Evolutionary conservation across 192 early-diverging fungal species (phyloP).

Genomic region (Coemansia aciculifera): DNA sequence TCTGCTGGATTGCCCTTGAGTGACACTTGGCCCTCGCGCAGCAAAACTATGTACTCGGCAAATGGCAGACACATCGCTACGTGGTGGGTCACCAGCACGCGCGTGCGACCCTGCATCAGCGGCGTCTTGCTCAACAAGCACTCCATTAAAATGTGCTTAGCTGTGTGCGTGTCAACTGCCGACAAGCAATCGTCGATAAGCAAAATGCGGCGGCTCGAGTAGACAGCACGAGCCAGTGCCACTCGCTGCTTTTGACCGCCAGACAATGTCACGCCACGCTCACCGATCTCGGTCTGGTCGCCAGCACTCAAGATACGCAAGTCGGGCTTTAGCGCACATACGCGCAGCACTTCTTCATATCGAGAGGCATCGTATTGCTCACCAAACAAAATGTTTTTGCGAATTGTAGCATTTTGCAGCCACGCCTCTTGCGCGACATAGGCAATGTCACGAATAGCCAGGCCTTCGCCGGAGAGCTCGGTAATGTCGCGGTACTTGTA

Average conservation of each 20-base stretch:
- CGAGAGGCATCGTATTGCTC: constrained; percentile 64
- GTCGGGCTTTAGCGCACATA: constrained; percentile 80
- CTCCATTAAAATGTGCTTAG: constrained; percentile 73
- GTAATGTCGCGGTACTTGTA: constrained; percentile 46
- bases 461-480: constrained; percentile 46
- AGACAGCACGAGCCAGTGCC: constrained; percentile 81
- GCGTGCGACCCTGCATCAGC: constrained; percentile 73
- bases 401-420: constrained; percentile 70
- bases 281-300: constrained; percentile 88
- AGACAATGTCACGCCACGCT: constrained; percentile 75
- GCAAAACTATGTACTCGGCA: constrained; percentile 54
- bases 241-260: constrained; percentile 87
- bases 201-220: constrained; percentile 63
- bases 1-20: constrained; percentile 58
- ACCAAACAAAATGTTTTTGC: constrained; percentile 86
- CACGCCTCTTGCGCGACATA: constrained; percentile 84
- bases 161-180: constrained; percentile 94
- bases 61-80: constrained; percentile 60
- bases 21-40: constrained; percentile 63
- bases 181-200: constrained; percentile 85
- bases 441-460: constrained; percentile 61
- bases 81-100: constrained; percentile 86
- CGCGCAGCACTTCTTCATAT: constrained; percentile 74
- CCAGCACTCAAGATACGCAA: constrained; percentile 79
- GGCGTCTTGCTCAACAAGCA: constrained; percentile 64